These are phyloP conservation scores for Jamesozyma lodderae DNA, from an alignment of 805 yeast genomes.

Conservation along the genomic window DNA sequence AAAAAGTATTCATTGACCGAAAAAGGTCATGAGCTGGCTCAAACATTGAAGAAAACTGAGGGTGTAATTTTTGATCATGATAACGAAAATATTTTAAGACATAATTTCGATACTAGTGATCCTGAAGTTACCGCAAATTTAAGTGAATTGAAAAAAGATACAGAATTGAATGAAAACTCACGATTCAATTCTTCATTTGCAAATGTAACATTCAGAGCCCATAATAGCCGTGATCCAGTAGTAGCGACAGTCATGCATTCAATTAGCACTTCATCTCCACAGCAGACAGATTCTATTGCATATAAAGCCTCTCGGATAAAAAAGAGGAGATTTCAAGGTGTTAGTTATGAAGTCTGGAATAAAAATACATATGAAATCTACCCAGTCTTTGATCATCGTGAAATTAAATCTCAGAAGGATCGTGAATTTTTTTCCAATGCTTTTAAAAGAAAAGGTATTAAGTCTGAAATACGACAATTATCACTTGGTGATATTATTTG, in stretches of 20 bases:
- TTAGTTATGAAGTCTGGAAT: constrained; percentile 44
- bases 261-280: neutral
- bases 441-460: constrained; percentile 40
- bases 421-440: constrained; percentile 60
- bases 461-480: constrained; percentile 46
- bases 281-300: neutral
- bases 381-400: constrained; percentile 73
- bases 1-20: constrained; percentile 56
- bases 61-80: constrained; percentile 22
- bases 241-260: neutral
- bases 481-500: constrained; percentile 84
- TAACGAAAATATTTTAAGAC: constrained; percentile 6
- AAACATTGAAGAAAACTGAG: constrained; percentile 42
- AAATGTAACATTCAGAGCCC: constrained; percentile 14
- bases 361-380: constrained; percentile 48
- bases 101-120: constrained; percentile 1
- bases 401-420: constrained; percentile 57
- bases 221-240: neutral
- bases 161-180: neutral
- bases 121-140: constrained; percentile 18
- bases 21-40: constrained; percentile 57
- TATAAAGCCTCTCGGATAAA: neutral
- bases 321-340: constrained; percentile 18
- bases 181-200: constrained; percentile 10
- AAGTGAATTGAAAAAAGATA: constrained; percentile 8